phyloP scores from a whole-genome alignment of 139 green algal species.

The Axilococcus clingmanii region DNA sequence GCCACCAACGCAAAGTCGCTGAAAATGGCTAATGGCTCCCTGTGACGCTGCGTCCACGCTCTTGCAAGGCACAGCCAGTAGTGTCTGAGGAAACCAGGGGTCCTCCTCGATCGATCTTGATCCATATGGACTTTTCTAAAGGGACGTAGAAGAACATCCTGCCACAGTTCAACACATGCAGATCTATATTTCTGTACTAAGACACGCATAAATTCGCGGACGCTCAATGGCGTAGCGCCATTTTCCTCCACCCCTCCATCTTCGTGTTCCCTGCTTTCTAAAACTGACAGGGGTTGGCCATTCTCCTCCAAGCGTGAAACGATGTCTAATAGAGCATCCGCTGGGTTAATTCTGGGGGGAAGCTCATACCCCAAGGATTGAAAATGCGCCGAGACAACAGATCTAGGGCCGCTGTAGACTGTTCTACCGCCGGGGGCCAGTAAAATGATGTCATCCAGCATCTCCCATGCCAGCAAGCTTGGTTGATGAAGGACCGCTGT shows the following conservation, averaged over 20 bases:
- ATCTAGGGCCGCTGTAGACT: constrained; percentile 39
- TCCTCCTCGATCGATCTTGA: neutral
- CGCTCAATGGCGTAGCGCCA: too few species aligned
- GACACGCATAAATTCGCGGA: too few species aligned
- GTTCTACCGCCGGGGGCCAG: constrained; percentile 54
- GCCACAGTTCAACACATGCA: too few species aligned
- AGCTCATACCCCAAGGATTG: constrained; percentile 31
- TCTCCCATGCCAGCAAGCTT: constrained; percentile 29
- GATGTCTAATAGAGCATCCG: constrained; percentile 62
- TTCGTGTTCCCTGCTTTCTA: too few species aligned
- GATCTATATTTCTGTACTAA: too few species aligned
- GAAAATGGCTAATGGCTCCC: constrained; percentile 32
- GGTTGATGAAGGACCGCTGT: constrained; percentile 70
- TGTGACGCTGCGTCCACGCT: constrained; percentile 11
- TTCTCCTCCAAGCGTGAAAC: too few species aligned
- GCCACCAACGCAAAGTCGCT: constrained; percentile 42
- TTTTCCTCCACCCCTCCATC: neutral
- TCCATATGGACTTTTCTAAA: neutral
- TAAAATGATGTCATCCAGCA: constrained; percentile 74
- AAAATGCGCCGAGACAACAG: constrained; percentile 31
- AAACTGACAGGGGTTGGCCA: too few species aligned
- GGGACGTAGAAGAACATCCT: too few species aligned
- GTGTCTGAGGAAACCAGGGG: constrained; percentile 35
- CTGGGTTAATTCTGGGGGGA: constrained; percentile 50
- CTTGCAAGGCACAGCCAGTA: constrained; percentile 30